phyloP scores from a whole-genome alignment of 2,329 filamentous ascomycete species.

The Colletotrichum magnum region DNA sequence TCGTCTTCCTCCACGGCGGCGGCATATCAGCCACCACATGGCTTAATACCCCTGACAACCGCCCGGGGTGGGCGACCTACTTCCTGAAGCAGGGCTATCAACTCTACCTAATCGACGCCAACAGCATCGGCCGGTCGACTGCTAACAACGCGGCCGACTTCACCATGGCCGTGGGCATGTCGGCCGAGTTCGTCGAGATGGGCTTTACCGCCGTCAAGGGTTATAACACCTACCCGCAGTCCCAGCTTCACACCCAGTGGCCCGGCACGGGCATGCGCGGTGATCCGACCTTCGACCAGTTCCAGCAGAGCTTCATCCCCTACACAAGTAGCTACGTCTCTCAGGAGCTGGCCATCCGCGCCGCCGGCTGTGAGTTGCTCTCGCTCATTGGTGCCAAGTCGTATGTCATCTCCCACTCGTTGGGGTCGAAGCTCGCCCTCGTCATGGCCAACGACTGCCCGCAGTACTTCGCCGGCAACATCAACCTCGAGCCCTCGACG shows the following conservation, averaged over 20 bases:
- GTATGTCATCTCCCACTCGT: constrained; percentile 49
- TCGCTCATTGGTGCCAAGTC: constrained; percentile 45
- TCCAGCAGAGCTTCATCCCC: constrained; percentile 60
- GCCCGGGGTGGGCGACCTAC: constrained; percentile 57
- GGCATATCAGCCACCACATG: constrained; percentile 49
- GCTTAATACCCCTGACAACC: constrained; percentile 57
- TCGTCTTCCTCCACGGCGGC: constrained; percentile 51
- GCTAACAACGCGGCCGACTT: constrained; percentile 48
- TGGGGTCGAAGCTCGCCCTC: constrained; percentile 47
- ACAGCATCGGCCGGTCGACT: constrained; percentile 50
- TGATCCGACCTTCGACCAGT: constrained; percentile 62
- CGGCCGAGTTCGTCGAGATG: constrained; percentile 45
- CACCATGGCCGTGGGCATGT: constrained; percentile 43
- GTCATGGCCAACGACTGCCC: constrained; percentile 50
- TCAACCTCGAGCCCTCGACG: constrained; percentile 50
- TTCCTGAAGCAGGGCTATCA: constrained; percentile 57
- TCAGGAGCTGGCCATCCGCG: constrained; percentile 44
- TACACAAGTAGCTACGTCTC: constrained; percentile 44
- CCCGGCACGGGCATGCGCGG: constrained; percentile 51
- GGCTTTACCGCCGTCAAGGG: constrained; percentile 47
- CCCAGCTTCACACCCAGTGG: constrained; percentile 51
- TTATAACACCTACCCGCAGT: constrained; percentile 49
- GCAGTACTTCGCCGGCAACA: constrained; percentile 46
- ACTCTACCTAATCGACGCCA: constrained; percentile 58
- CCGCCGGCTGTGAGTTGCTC: constrained; percentile 44